Conservation (phyloP, 768 basidiomycete genomes). For the Coprinopsis cinerea region DNA sequence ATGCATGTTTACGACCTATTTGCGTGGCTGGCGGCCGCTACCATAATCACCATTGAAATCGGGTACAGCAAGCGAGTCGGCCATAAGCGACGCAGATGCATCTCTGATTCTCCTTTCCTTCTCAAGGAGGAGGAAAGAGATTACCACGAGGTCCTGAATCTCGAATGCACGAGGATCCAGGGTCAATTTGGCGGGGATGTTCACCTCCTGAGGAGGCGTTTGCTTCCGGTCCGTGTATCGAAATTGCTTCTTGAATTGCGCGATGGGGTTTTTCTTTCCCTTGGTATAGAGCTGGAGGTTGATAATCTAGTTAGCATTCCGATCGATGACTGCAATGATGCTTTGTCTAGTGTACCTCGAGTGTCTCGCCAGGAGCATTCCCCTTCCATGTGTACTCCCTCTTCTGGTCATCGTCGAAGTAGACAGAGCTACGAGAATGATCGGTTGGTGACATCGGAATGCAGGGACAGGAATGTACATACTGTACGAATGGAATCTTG, state of each 20-base stretch:
- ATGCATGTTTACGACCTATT: no score
- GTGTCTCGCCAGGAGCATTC: constrained; percentile 25
- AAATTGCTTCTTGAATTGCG: constrained; percentile 28
- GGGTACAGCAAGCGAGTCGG: no score
- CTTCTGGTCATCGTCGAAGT: constrained; percentile 27
- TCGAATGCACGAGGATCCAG: constrained; percentile 27
- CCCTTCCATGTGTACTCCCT: constrained; percentile 39
- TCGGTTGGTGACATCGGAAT: not conserved
- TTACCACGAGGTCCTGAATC: constrained; percentile 31
- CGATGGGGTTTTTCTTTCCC: constrained; percentile 30
- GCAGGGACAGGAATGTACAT: constrained; percentile 11
- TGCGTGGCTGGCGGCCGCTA: no score
- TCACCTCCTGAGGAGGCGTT: constrained; percentile 15
- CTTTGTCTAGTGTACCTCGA: no score
- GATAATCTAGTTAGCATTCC: not conserved
- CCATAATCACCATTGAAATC: no score
- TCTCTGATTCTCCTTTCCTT: constrained; percentile 29
- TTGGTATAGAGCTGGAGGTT: constrained; percentile 27
- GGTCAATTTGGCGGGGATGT: constrained; percentile 25
- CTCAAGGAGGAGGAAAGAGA: constrained; percentile 38
- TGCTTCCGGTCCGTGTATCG: constrained; percentile 14
- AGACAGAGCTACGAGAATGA: constrained; percentile 25
- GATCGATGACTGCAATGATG: constrained; percentile 6
- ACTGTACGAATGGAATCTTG: constrained; percentile 35
- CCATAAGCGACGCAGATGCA: no score